Conservation (phyloP, 2,329 filamentous ascomycete genomes). For the Trichoderma polysporum region DNA sequence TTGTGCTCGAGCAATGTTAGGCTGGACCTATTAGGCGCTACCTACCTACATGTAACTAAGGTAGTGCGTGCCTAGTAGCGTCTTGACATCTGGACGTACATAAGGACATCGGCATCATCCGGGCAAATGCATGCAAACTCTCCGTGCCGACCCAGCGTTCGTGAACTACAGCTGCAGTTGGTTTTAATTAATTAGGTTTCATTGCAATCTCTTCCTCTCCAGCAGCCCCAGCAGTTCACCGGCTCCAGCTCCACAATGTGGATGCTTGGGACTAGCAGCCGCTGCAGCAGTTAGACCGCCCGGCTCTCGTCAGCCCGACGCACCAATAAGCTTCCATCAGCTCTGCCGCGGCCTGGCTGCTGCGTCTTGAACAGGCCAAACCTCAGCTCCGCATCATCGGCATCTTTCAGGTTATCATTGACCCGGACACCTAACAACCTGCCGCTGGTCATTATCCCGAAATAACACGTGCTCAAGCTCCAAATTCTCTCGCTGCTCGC, state of each 20-base stretch:
- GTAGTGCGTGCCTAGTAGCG: no score
- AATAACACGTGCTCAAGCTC: not conserved
- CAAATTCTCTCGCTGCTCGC: constrained; percentile 1
- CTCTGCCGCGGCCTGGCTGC: constrained; percentile 5
- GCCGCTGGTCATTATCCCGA: constrained; percentile 16
- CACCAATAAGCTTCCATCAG: constrained; percentile 11
- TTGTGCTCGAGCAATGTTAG: not conserved
- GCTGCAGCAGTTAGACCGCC: not conserved
- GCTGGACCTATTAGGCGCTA: not conserved
- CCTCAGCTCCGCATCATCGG: constrained; percentile 13
- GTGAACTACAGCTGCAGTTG: no score
- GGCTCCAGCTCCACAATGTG: constrained; percentile 8
- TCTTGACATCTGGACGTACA: no score
- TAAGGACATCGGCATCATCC: not conserved
- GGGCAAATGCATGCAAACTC: not conserved
- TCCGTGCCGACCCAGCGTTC: not conserved
- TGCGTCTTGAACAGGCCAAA: constrained; percentile 7
- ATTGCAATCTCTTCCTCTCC: not conserved
- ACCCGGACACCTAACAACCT: constrained; percentile 13
- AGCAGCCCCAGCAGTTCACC: not conserved
- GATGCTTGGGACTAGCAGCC: not conserved
- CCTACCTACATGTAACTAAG: not conserved
- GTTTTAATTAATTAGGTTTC: no score
- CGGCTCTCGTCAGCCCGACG: constrained; percentile 9
- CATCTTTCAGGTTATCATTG: constrained; percentile 8